Conservation (phyloP, 768 basidiomycete species). For the Tylopilus felleus region DNA sequence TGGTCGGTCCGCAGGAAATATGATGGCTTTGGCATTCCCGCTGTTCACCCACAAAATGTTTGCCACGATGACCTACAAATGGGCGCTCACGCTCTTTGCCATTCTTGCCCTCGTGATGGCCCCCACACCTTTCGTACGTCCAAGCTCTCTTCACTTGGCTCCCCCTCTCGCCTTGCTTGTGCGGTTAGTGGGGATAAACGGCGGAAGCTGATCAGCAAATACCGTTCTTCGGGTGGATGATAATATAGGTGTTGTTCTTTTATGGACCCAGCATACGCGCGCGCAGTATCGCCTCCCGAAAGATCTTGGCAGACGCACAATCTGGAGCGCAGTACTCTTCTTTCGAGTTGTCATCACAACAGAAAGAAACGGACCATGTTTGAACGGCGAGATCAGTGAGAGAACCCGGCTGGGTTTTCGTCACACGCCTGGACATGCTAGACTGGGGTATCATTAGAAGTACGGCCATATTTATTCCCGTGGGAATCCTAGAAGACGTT, state of each 20-base stretch:
- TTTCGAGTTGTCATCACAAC: not conserved
- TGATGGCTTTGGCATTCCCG: slow-evolving; percentile 43
- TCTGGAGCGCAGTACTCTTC: not conserved
- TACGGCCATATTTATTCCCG: no score
- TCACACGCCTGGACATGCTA: no score
- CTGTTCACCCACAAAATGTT: slow-evolving; percentile 50
- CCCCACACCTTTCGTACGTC: slow-evolving; percentile 42
- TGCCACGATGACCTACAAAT: slow-evolving; percentile 43
- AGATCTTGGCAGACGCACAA: slow-evolving; percentile 18
- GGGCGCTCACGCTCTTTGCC: slow-evolving; percentile 45
- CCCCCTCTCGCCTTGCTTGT: not conserved
- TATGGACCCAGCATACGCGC: slow-evolving; percentile 34
- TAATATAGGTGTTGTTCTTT: slow-evolving; percentile 25
- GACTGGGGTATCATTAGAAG: no score
- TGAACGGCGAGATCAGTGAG: not conserved
- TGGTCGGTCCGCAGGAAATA: slow-evolving; percentile 31
- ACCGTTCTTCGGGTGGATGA: not conserved
- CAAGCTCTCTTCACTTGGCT: not conserved
- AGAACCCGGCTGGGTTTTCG: no score
- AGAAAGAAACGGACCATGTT: slow-evolving; percentile 8
- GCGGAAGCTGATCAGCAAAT: not conserved
- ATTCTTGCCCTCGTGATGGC: slow-evolving; percentile 42
- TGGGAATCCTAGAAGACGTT: no score
- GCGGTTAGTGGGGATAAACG: not conserved
- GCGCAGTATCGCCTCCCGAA: slow-evolving; percentile 22